Evolutionary conservation across 257 asterid genomes (phyloP), one percentile per base, ranked within the genome.

Genomic region (Prunella vulgaris): DNA sequence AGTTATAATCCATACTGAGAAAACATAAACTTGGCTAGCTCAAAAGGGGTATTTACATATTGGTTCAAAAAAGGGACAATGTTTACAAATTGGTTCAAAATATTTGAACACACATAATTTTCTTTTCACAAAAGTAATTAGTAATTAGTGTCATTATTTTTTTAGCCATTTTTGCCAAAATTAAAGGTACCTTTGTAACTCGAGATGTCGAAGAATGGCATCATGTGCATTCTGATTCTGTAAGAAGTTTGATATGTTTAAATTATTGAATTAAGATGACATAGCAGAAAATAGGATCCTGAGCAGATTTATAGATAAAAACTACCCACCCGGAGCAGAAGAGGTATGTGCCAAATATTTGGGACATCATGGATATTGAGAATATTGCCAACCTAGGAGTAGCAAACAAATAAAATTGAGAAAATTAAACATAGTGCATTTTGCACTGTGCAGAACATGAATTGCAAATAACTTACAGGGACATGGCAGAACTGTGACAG

Each of bases 401-500:
- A 64, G 68, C 53, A 65, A 68, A 72, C 20, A 56, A 37, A 46
- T 3, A 28, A 48, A 30, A 56, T 13, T 4, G 17, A 63, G 35
- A 14, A 40, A 13, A 69, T n/a, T 7, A 33, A 53, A 44, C 33
- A 17, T 15, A 62, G 64, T 21, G n/a, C 69, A 62, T n/a, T 52
- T 14, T 40, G 33, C 40, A 14, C 15, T 44, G 40, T n/a, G 60
- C 8, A 70, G 10, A 74, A 70, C 60, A 30, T 53, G 71, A 40
- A 33, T 40, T 5, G 53, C 38, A 25, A 61, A 15, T 17, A 44
- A 69, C 92, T 79, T 82, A 86, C 93, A 60, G 95, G 77, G 30
- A 93, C 98, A 68, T 90, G 97, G 79, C 98, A 90, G 74, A 93
- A 93, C 77, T 93, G 97, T 5, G 98, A 93, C 79, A 93, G 78